Evolutionary conservation across 768 basidiomycete genomes (phyloP).

Genomic region (Lactarius tabidus): DNA sequence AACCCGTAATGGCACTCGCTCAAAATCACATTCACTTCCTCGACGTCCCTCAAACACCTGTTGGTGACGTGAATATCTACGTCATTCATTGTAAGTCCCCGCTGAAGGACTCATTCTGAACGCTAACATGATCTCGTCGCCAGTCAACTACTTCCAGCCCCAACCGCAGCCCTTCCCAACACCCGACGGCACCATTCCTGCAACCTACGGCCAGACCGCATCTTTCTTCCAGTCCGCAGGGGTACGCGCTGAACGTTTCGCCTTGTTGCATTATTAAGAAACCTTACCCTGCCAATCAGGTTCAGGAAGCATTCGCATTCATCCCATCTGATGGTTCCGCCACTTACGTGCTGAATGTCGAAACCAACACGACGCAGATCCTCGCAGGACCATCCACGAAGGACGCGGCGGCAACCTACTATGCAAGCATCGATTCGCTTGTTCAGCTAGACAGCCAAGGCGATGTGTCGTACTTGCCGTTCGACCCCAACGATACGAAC

Average conservation of each 20-base stretch:
- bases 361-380: constrained; percentile 62
- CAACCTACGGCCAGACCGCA: constrained; percentile 60
- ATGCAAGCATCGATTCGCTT: constrained; percentile 55
- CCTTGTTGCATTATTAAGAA: not conserved
- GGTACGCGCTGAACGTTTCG: constrained; percentile 35
- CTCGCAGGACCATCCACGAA: constrained; percentile 57
- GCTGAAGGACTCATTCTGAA: not conserved
- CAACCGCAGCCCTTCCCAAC: constrained; percentile 53
- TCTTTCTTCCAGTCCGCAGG: constrained; percentile 60
- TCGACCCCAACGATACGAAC: constrained; percentile 41
- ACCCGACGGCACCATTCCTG: constrained; percentile 57
- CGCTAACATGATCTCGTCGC: constrained; percentile 1
- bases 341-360: constrained; percentile 72
- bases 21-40: constrained; percentile 87
- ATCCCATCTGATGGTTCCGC: constrained; percentile 68
- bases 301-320: constrained; percentile 73
- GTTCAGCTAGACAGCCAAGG: constrained; percentile 66
- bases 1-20: constrained; percentile 75
- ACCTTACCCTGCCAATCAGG: constrained; percentile 33
- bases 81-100: constrained; percentile 78
- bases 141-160: constrained; percentile 81
- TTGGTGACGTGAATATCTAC: constrained; percentile 73
- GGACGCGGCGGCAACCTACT: constrained; percentile 58
- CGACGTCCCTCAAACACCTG: constrained; percentile 58
- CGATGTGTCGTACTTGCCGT: constrained; percentile 56